A percentile compares a stretch with the other conserved stretches of the same genome.
phyloP scores from a whole-genome alignment of 2,329 filamentous ascomycete species.

The Verticillium zaregamsianum region DNA sequence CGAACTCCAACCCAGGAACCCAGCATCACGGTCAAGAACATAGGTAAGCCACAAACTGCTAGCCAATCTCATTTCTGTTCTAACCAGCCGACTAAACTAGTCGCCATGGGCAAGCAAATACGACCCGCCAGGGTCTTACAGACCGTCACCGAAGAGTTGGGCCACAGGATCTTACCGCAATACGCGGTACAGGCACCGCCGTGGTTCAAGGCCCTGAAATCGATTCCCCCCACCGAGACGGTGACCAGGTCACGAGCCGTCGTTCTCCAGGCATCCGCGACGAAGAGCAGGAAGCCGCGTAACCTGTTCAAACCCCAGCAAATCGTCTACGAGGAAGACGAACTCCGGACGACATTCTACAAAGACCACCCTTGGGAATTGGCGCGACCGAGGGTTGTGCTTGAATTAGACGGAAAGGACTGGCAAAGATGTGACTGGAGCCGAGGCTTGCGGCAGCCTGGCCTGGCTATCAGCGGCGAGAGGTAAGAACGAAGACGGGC shows the following conservation, averaged over 20 bases:
- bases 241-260: slow-evolving; percentile 49
- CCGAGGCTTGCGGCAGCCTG: slow-evolving; percentile 65
- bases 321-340: slow-evolving; percentile 80
- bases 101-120: slow-evolving; percentile 39
- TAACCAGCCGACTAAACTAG: background rate
- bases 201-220: slow-evolving; percentile 49
- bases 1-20: background rate
- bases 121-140: slow-evolving; percentile 43
- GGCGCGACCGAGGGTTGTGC: slow-evolving; percentile 76
- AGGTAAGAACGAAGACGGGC: slow-evolving; percentile 50
- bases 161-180: slow-evolving; percentile 31
- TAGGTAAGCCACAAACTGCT: background rate
- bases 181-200: slow-evolving; percentile 30
- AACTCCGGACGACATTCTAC: slow-evolving; percentile 77
- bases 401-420: slow-evolving; percentile 85
- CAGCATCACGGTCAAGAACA: background rate
- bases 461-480: slow-evolving; percentile 77
- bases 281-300: slow-evolving; percentile 60
- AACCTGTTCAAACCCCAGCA: slow-evolving; percentile 75
- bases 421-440: slow-evolving; percentile 75
- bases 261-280: slow-evolving; percentile 35
- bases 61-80: fast-evolving
- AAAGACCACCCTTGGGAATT: slow-evolving; percentile 96
- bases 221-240: slow-evolving; percentile 55
- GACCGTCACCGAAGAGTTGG: slow-evolving; percentile 38